Percentiles rank a stretch among this genome's conserved stretches.
Conservation (phyloP, 306 rosid genomes). For the Cajanus cajan region DNA sequence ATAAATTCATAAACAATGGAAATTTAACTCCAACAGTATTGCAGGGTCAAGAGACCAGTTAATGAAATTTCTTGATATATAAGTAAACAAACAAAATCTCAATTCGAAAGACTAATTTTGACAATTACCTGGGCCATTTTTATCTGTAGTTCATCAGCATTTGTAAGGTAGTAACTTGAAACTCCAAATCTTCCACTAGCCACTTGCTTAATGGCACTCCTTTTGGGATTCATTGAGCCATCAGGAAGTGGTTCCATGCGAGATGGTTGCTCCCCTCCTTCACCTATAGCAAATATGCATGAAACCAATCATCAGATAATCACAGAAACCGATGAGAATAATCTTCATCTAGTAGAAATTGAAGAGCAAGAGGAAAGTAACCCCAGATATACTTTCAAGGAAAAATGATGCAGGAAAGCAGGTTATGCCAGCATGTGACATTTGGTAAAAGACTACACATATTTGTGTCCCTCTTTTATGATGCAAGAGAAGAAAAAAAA, state of each 20-base stretch:
- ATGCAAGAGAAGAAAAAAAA: neutral
- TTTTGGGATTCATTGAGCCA: constrained; percentile 90
- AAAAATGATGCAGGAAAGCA: neutral
- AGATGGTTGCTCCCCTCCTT: constrained; percentile 99
- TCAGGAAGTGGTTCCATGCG: constrained; percentile 95
- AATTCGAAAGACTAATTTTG: neutral
- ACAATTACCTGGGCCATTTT: constrained; percentile 98
- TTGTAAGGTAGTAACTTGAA: constrained; percentile 93
- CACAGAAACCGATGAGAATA: neutral
- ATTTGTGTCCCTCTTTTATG: neutral
- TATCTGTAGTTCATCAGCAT: constrained; percentile 95
- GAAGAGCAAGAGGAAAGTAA: neutral
- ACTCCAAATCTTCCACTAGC: constrained; percentile 99
- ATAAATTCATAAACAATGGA: constrained; percentile 49
- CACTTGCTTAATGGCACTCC: constrained; percentile 96
- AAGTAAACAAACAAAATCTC: neutral
- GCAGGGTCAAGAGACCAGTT: constrained; percentile 28
- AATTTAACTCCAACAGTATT: constrained; percentile 41
- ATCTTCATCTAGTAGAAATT: neutral
- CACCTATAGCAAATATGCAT: constrained; percentile 51
- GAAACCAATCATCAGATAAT: constrained; percentile 20
- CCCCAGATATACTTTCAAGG: neutral
- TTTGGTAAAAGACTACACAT: neutral
- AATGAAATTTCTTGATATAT: neutral
- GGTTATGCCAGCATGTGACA: neutral